Base-by-base conservation (phyloP, 2,329 filamentous ascomycete genomes). In the Cadophora sp. region DNA sequence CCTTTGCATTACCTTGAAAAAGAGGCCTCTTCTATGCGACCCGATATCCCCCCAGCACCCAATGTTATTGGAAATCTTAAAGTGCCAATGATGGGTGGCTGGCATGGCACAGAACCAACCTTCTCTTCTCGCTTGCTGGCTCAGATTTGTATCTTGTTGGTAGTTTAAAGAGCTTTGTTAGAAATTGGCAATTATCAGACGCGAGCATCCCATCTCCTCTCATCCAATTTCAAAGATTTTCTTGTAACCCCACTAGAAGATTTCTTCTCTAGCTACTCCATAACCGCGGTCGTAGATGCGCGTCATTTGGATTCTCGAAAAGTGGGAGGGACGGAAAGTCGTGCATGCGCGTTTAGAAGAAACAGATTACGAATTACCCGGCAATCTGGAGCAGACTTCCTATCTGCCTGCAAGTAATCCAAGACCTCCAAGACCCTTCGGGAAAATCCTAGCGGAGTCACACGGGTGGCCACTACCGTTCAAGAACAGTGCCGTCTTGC, bases 21-120 rank as follows among this genome's bases (percentile, higher is more conserved):
- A 7, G 30, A 22, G 45, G 59, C n/a, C 59, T 39, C 43, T 51
- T 51, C 18, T 41, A 62, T 62, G 58, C 58, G 58, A 24, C 58
- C 58, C 6, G 41, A 60, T 60, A n/a, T 41, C 51, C 36, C 14
- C 41, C 39, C 27, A 47, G 41, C 58, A 60, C 24, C 18, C 39
- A 36, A 60, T 60, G 11, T 47, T 16, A 33, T 13, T 47, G n/a
- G 9, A 60, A 8, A 60, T 47, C 18, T 33, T 41, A 30, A 48
- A 60, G 22, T 45, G 41, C 39, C 39, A 60, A 33, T 60, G 41
- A 41, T 20, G 24, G 6, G 24, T 60, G 58, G 27, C 41, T 48
- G 24, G 58, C 16, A 48, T 59, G 39, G 41, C 41, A 60, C 39
- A 33, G 43, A 24, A 48, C 45, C n/a, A 48, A 20, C 2, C 14